Conservation (phyloP, 129 eudicot species). For the Gnaphalium uliginosum region DNA sequence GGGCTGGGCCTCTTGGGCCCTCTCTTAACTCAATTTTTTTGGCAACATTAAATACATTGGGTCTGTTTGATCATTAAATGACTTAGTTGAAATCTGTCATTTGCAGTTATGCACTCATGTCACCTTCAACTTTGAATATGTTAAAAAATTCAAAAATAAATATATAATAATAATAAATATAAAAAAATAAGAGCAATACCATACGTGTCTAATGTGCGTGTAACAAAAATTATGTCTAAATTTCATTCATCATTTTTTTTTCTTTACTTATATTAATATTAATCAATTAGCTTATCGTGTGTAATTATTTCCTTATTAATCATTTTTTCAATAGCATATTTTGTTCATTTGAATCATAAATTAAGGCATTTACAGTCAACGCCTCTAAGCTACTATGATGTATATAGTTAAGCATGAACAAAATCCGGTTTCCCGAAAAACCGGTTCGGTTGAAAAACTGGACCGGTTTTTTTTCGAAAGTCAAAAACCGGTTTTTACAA, state of each 20-base stretch:
- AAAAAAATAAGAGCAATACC: not conserved
- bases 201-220: not conserved
- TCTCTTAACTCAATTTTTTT: not conserved
- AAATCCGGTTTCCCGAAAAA: no score
- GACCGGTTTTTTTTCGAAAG: no score
- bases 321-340: no score
- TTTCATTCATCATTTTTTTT: no score
- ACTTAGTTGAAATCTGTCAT: constrained; percentile 10
- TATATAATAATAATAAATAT: not conserved
- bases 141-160: not conserved
- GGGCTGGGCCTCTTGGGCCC: constrained; percentile 27
- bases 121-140: not conserved
- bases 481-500: no score
- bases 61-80: constrained; percentile 26
- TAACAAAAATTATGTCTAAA: no score
- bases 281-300: no score
- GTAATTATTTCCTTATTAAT: no score
- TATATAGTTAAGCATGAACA: no score
- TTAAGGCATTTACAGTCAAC: not conserved
- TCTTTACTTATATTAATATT: no score
- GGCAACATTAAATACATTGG: constrained; percentile 13
- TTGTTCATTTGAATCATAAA: not conserved
- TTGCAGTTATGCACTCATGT: not conserved
- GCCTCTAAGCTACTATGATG: not conserved
- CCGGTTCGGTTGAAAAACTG: no score